These are phyloP conservation scores for Erodium trifolium DNA, from an alignment of 441 rosid species.

Conservation along the genomic window DNA sequence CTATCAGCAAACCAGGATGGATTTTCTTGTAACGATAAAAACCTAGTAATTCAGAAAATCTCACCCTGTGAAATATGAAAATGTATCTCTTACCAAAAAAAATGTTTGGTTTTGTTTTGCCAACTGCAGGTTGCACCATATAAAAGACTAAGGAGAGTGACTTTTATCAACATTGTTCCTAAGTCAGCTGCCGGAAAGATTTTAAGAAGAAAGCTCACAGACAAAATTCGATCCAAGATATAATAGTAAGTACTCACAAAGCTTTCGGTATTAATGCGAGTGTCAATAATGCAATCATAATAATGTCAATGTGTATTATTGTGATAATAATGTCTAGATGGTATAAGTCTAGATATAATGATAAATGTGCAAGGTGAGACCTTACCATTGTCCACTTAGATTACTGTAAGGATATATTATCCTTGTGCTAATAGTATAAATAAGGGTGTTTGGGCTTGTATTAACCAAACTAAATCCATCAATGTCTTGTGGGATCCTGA, in stretches of 20 bases:
- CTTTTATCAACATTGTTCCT: slow-evolving; percentile 44
- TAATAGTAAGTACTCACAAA: slow-evolving; percentile 13
- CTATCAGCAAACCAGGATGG: neutral
- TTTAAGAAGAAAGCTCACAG: slow-evolving; percentile 51
- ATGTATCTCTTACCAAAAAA: neutral
- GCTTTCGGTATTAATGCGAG: neutral
- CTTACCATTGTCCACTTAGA: no score
- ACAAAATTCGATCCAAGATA: slow-evolving; percentile 43
- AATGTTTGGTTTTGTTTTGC: neutral
- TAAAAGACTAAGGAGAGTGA: slow-evolving; percentile 45
- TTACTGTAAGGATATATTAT: no score
- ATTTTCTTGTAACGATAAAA: neutral
- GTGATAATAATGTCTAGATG: no score
- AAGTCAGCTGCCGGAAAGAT: slow-evolving; percentile 61
- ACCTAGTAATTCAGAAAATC: neutral
- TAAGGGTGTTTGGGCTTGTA: no score
- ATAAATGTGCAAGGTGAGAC: no score
- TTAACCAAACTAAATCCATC: no score
- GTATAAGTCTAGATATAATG: no score
- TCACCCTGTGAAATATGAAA: neutral
- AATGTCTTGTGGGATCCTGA: no score
- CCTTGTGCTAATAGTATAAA: no score
- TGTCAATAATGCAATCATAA: no score
- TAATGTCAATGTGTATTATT: no score
- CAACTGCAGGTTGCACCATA: slow-evolving; percentile 49